Evolutionary conservation across 2,329 filamentous ascomycete species (phyloP).

Genomic region (Claviceps paspali): DNA sequence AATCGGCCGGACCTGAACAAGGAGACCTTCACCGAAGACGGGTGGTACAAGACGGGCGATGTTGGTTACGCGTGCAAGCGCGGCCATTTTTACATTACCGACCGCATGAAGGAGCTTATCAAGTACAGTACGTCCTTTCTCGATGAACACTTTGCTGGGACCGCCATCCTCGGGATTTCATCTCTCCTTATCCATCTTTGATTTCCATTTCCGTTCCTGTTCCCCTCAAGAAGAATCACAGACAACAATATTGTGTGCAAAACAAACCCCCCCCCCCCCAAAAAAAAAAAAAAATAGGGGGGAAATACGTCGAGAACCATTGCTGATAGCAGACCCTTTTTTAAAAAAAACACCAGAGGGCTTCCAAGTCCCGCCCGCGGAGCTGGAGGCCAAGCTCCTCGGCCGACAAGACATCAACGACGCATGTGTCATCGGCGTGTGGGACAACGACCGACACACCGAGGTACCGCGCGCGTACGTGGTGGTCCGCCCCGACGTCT

Average conservation of each 20-base stretch:
- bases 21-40: conserved; percentile 58
- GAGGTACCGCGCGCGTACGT: conserved; percentile 46
- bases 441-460: conserved; percentile 42
- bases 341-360: conserved; percentile 35
- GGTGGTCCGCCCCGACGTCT: conserved; percentile 20
- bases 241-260: too few species aligned
- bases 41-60: conserved; percentile 85
- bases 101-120: conserved; percentile 58
- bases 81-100: conserved; percentile 80
- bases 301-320: neutral
- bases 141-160: too few species aligned
- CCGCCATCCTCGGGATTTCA: too few species aligned
- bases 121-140: conserved; percentile 30
- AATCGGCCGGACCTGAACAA: conserved; percentile 57
- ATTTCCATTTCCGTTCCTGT: too few species aligned
- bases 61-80: conserved; percentile 63
- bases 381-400: conserved; percentile 38
- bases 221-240: too few species aligned
- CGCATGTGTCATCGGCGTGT: conserved; percentile 49
- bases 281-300: too few species aligned
- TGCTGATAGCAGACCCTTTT: too few species aligned
- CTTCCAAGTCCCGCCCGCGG: conserved; percentile 54
- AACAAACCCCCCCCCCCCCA: too few species aligned
- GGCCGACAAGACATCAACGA: conserved; percentile 33
- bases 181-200: too few species aligned